phyloP scores from a whole-genome alignment of 805 yeast genomes.

The Suhomyces canberraensis region DNA sequence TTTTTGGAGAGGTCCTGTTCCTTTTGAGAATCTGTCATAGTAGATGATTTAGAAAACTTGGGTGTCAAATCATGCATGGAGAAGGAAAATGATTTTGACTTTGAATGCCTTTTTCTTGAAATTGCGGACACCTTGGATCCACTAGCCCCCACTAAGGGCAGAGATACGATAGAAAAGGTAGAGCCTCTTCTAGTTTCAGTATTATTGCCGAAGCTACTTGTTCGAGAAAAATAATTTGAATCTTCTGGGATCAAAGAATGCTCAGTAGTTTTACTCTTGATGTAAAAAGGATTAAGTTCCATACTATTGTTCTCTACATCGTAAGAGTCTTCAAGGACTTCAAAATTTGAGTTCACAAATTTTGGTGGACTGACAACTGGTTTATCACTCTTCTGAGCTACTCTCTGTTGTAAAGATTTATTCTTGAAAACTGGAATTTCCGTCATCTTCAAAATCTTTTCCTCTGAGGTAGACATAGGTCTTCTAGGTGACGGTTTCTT shows the following conservation, averaged over 20 bases:
- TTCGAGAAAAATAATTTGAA: too few relatives aligned
- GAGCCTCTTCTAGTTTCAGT: slow-evolving; percentile 6
- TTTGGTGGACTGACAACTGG: too few relatives aligned
- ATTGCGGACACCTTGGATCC: too few relatives aligned
- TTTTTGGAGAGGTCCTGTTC: slow-evolving; percentile 10
- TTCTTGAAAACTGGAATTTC: slow-evolving; percentile 24
- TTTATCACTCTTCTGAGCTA: too few relatives aligned
- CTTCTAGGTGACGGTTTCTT: slow-evolving; percentile 14
- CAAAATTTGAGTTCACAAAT: too few relatives aligned
- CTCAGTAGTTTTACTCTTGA: too few relatives aligned
- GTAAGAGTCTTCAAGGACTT: too few relatives aligned
- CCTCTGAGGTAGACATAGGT: slow-evolving; percentile 22
- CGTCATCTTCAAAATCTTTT: slow-evolving; percentile 21
- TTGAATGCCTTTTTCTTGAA: slow-evolving; percentile 13
- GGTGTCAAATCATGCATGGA: slow-evolving; percentile 19
- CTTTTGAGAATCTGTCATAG: slow-evolving; percentile 6
- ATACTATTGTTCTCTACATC: too few relatives aligned
- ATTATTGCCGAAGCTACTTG: not conserved
- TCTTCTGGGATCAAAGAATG: too few relatives aligned
- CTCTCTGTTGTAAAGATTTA: too few relatives aligned
- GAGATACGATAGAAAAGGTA: slow-evolving; percentile 9
- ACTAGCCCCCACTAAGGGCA: slow-evolving; percentile 5
- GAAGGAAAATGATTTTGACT: slow-evolving; percentile 20
- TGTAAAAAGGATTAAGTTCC: too few relatives aligned
- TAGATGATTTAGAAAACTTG: slow-evolving; percentile 10